Evolutionary conservation across 1,139 yeast species (phyloP), one percentile per base, ranked within the genome.

Genomic region (Yamadazyma friedrichii): DNA sequence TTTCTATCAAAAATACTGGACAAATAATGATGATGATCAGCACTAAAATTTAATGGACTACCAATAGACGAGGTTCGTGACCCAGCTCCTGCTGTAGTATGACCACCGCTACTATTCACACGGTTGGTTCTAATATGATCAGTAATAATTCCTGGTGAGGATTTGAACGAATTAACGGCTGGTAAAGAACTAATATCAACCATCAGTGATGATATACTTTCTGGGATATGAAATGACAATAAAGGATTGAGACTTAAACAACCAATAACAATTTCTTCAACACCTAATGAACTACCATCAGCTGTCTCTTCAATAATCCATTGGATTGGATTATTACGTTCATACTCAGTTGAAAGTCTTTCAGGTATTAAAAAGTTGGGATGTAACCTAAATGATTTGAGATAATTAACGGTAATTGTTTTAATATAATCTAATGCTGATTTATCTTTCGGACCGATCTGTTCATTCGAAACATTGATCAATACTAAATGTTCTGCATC

Each of bases 331-430:
- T 69, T 67, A 8, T 58, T 48, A 3, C 72, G 51, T 47, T 80
- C 86, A n/a, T 65, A 60, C 22, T 64, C 66, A 1, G 61, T 46
- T 1, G 72, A 40, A 3, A 56, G 32, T 44, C 53, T 36, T 43
- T 57, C 52, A 10, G 70, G 48, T 11, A 49, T 47, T 4, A 68
- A 46, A 35, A 80, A 62, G 39, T 73, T 69, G 1, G 84, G 82
- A 49, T 82, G 85, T 9, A 80, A 47, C 26, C 65, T 53, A 47
- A 76, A 63, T 1, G 59, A 49, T 36, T 46, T 52, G 32, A 54
- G 48, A 22, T 47, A 48, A 1, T 29, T 27, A 16, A 41, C 44
- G 17, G 55, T 48, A 2, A 24, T 15, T 13, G 9, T 6, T n/a
- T 20, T 28, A 12, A 35, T 24, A 10, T 20, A 12, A 10, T 35